Base-by-base conservation (phyloP, 2,329 filamentous ascomycete genomes). In the Rhynchosporium agropyri region DNA sequence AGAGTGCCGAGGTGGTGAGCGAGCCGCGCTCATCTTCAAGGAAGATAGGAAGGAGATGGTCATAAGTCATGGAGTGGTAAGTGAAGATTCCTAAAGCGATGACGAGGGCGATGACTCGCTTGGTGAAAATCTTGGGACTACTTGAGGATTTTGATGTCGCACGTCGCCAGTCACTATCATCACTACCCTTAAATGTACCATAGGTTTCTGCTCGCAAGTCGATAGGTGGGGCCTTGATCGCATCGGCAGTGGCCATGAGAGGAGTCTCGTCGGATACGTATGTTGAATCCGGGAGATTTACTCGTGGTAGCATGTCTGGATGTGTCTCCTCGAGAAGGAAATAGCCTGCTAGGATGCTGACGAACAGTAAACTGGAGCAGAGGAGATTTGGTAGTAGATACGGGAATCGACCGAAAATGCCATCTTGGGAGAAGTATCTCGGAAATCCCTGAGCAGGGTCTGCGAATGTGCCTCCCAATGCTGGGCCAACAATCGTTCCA, bases 51-150 rank as follows among this genome's bases (percentile, higher is more conserved):
- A 97, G 81, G 0, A 97, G 83, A 74, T 96, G 91, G 73, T 97
- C 94, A 76, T 91, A 97, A 0, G 90, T 92, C 92, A 97, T 97
- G 43, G 89, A 92, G 77, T 97, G 93, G 74, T 96, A 96, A 4
- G 92, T 95, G 78, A 96, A 97, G 67, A 97, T 91, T 50, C 89
- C 91, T 54, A 97, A 79, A 1, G 93, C 89, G n/a, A 92, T 72
- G 45, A 95, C 86, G 59, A 97, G 84, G 76, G 90, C 87, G 68
- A 90, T 79, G 64, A 97, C 87, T 46, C 84, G 84, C 76, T 78
- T 81, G 1, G 83, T 88, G 69, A 88, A 85, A 58, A 83, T 80
- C 73, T 68, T 83, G n/a, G 58, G 46, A 45, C 46, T 53, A 79
- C 63, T 45, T 20, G 31, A 36, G 13, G 43, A 57, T 57, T 69